Evolutionary conservation across 2,329 filamentous ascomycete species (phyloP), one percentile per base, ranked within the genome.

Genomic region (Dactylellina leptospora): DNA sequence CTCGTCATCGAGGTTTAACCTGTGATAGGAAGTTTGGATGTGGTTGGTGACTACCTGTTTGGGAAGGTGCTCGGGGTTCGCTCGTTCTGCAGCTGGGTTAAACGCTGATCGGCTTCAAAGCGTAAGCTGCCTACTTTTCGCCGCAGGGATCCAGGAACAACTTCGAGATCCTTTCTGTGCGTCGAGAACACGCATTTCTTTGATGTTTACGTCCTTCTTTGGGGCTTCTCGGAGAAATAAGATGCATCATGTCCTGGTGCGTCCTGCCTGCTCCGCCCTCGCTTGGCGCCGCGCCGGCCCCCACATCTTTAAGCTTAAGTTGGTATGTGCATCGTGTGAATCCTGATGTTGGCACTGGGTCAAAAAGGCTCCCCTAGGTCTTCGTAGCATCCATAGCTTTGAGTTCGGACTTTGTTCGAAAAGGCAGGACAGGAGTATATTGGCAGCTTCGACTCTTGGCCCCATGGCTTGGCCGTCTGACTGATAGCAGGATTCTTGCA

Each of bases 1-100:
- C 9, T 59, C 61, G 61, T 51, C 61, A 66, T 66, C 13, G 44
- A 28, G 45, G 53, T 47, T 68, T 68, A 68, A 38, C 20, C 62
- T 68, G 40, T 38, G 53, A 59, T 70, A 61, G 64, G 64, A 54
- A 70, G 56, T 61, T 61, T 70, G 45, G 42, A 61, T 61, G 42
- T 33, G 25, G 18, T 61, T 61, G 40, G 28, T 42, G 28, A 25
- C 55, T 61, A 33, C 64, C 64, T 23, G 40, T 70, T 70, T n/a
- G 8, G 64, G 64, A 70, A 70, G 64, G 64, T 70, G 40, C 30
- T 23, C 9, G 23, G 40, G 27, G 27, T 55, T 16, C 20, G 50
- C 25, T 20, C 42, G 42, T 48, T 66, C 11, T 25, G 22, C 33
- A 25, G 28, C 60, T 25, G 47, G 45, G 42, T 20, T 20, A 40